Evolutionary conservation across 208 protist genomes (phyloP).

Genomic region (Acanthamoeba castellanii): DNA sequence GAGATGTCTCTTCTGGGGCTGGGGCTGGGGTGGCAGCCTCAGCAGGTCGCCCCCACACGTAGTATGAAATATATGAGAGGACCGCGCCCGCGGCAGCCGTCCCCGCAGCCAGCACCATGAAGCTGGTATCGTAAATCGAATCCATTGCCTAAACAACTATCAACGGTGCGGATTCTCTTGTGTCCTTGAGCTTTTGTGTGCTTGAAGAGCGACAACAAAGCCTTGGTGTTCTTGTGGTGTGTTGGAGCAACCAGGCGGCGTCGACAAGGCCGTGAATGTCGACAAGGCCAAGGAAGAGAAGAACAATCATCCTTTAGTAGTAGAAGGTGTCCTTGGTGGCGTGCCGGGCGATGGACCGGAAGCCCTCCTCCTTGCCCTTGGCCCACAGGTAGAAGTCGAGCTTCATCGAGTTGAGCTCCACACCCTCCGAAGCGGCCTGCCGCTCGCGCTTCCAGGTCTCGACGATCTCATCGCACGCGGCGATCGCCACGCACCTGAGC

Average conservation of each 20-base stretch:
- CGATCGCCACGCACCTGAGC: slow-evolving; percentile 71
- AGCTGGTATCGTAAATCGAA: neutral
- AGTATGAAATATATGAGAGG: neutral
- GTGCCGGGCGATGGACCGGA: slow-evolving; percentile 78
- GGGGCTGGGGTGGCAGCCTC: neutral
- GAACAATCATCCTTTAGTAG: slow-evolving; percentile 49
- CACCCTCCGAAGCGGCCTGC: neutral
- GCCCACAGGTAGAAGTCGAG: slow-evolving; percentile 81
- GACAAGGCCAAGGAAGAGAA: no score
- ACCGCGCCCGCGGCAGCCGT: neutral
- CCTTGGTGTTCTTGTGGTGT: no score
- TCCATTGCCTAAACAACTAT: neutral
- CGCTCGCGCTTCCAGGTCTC: neutral
- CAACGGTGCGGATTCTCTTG: no score
- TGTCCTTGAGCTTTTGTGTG: no score
- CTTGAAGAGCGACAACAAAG: no score
- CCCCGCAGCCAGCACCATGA: neutral
- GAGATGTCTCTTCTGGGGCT: neutral
- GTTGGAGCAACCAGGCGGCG: no score
- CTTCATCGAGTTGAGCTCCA: slow-evolving; percentile 32
- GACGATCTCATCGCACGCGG: slow-evolving; percentile 72
- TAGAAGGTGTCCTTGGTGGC: slow-evolving; percentile 75
- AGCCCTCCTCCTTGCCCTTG: slow-evolving; percentile 75
- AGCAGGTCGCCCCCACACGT: neutral
- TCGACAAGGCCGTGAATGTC: no score